These are phyloP conservation scores for Populus davidiana DNA, from an alignment of 345 rosid genomes.

Conservation along the genomic window DNA sequence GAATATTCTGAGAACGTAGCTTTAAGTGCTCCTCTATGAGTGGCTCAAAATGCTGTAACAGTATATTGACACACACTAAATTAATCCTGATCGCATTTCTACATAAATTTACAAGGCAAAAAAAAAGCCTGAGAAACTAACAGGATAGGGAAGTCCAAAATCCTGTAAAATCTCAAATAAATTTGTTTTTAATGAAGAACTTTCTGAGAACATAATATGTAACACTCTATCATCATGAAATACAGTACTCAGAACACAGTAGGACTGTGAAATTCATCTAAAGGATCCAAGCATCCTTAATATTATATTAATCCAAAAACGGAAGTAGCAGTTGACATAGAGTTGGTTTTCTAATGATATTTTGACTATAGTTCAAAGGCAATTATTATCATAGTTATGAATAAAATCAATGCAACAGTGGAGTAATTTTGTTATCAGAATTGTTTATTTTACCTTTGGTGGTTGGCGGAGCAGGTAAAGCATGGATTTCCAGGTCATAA, in stretches of 20 bases:
- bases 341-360: neutral
- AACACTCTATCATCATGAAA: neutral
- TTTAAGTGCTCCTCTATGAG: conserved; percentile 74
- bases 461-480: conserved; percentile 62
- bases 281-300: neutral
- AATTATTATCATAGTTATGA: neutral
- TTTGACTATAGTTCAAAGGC: neutral
- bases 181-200: neutral
- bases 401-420: neutral
- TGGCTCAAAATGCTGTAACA: conserved; percentile 73
- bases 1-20: conserved; percentile 36
- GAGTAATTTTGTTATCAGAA: neutral
- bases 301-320: neutral
- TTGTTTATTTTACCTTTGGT: conserved; percentile 54
- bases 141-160: neutral
- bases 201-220: neutral
- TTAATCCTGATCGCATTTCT: neutral
- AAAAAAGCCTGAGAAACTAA: neutral
- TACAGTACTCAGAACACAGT: neutral
- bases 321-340: neutral
- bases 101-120: neutral
- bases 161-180: neutral
- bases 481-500: conserved; percentile 85
- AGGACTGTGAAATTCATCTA: neutral
- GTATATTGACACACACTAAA: neutral